Conservation (phyloP, 1,284 basidiomycete genomes). For the Inonotus obliquus region DNA sequence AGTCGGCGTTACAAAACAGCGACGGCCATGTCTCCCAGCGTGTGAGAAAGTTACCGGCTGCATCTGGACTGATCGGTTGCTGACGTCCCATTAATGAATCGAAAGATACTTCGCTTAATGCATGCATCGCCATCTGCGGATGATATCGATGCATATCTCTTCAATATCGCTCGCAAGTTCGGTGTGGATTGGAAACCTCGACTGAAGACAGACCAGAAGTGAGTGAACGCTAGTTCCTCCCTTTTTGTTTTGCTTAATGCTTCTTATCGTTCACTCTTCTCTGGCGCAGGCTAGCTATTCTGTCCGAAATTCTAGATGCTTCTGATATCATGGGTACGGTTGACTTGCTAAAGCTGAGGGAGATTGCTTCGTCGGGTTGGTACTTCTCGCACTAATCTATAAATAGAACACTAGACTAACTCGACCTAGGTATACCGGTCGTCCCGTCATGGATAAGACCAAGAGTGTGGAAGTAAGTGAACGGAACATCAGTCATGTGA, state of each 20-base stretch:
- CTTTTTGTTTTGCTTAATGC: not conserved
- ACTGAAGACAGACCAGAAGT: conserved; percentile 58
- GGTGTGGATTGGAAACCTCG: conserved; percentile 60
- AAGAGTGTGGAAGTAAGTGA: conserved; percentile 66
- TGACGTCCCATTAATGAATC: not conserved
- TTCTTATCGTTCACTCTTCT: not conserved
- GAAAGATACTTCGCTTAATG: conserved; percentile 48
- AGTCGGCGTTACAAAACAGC: conserved; percentile 45
- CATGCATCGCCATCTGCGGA: conserved; percentile 48
- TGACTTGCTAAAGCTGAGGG: conserved; percentile 18
- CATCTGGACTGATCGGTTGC: not conserved
- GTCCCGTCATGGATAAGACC: conserved; percentile 69
- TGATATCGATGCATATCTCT: conserved; percentile 51
- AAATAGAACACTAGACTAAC: not conserved
- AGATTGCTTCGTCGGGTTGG: conserved; percentile 16
- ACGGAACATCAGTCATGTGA: not conserved
- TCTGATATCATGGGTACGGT: conserved; percentile 16
- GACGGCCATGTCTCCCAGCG: conserved; percentile 52
- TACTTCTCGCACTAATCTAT: not conserved
- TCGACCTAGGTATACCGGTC: conserved; percentile 57
- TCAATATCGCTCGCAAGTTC: conserved; percentile 47
- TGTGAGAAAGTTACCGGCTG: conserved; percentile 31
- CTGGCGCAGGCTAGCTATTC: conserved; percentile 15
- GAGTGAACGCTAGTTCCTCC: conserved; percentile 6
- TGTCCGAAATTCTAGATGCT: conserved; percentile 52